Evolutionary conservation across 108 stramenopile species (phyloP), one percentile per base, ranked within the genome.

Genomic region (Mayamaea pseudoterrestris): DNA sequence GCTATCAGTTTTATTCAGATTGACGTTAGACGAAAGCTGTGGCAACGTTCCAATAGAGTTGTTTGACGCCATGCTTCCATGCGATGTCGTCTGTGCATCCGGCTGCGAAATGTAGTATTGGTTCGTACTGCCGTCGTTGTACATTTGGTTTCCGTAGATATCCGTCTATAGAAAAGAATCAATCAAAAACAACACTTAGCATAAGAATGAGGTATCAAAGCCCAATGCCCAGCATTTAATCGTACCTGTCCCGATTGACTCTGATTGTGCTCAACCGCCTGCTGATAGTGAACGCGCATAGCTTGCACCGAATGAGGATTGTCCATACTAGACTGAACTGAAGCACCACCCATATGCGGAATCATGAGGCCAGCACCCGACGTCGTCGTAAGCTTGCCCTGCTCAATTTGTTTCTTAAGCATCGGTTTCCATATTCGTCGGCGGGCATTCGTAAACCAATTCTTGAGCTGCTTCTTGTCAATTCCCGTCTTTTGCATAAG

Each of bases 401-500:
- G 76, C 54, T 88, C 93, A 34, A 90, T 51, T 65, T 90, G 86
- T 46, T 83, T 87, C 66, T 85, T 90, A 47, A 92, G 41, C 85
- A 94, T 80, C 29, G 93, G 93, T 57, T 94, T 94, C 93, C 93
- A 94, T 65, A 94, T 94, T 63, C 93, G 62, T 35, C 93, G 52
- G 39, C 93, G 55, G 1, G 93, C 93, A 55, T 94, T 94, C 34
- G 93, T 94, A 52, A 94, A 94, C 93, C 93, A 94, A 46, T 94
- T 94, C 66, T 94, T 94, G 26, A 94, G 68, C 58, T 94, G 93
- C 61, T 92, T 92, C 58, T 90, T 92, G 52, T 92, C 90, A 44
- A 94, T 92, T 12, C 93, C 90, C 14, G 93, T 94, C 65, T 83
- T 78, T 49, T 85, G 83, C 93, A 90, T 92, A 32, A 94, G 65